Base-by-base conservation (phyloP, 495 filamentous ascomycete species). In the Jackrogersella multiformis region DNA sequence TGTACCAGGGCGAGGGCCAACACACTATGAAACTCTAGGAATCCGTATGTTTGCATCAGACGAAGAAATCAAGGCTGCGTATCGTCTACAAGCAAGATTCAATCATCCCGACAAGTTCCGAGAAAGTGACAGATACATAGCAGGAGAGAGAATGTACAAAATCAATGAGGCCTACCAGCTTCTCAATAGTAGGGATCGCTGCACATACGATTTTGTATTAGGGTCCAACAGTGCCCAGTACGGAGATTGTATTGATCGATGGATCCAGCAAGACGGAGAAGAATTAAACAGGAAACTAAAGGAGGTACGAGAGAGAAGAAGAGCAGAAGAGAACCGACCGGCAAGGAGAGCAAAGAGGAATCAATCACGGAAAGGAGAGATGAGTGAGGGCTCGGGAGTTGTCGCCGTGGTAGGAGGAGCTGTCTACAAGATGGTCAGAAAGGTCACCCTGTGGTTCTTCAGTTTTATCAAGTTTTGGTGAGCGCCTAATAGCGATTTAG, bases 11-110 rank as follows among this genome's bases (percentile, higher is more conserved):
- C n/a, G n/a, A n/a, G n/a, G n/a, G 2, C 12, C 24, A 16, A 54
- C 20, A 18, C 6, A 54, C 28, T 61, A 61, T 4, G 48, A 61
- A 2, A n/a, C 36, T 21, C 58, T 61, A 16, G 48, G 8, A 0
- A n/a, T 54, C n/a, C 46, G 35, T 2, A 7, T 16, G 1, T 61
- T 52, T 15, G 32, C 58, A 5, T 1, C 48, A 5, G 36, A 45
- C 2, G 10, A 45, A 13, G 36, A n/a, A 4, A 34, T 61, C 0
- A 24, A 13, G 12, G 20, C 16, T 0, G 58, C 24, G 10, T 42
- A 52, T 20, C 58, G 18, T 34, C 9, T 26, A 15, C 20, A 44
- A 6, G 7, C 23, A 15, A 35, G 8, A 0, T 12, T 13, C 12
- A 9, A 26, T 2, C 21, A 51, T 21, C 42, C 61, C 8, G 42